Base-by-base conservation (phyloP, 257 asterid genomes). In the Jaltomata sinuosa region DNA sequence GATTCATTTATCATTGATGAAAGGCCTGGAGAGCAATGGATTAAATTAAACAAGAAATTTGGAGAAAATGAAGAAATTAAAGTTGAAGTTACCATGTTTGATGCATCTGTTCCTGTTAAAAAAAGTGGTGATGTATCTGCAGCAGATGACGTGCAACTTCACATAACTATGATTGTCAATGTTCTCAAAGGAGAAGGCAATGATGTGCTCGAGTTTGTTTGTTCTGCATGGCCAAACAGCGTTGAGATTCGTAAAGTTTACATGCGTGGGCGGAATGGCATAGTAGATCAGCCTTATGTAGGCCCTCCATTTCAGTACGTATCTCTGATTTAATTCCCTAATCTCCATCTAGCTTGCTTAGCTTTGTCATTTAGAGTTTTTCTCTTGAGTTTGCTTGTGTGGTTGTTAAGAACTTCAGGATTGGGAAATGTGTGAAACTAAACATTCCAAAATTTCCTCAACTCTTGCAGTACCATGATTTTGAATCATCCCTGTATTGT, bases 11-110 rank as follows among this genome's bases (percentile, higher is more conserved):
- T 52, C 83, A 90, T 95, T 61, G 96, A 94, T 77, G 97, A 90
- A 90, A 85, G 90, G 82, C 89, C 92, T 12, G 98, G 98, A 65
- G 97, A 96, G 88, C 95, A 93, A 86, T 96, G 98, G 98, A 92
- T 94, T 74, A 89, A 86, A 80, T 84, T 96, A 81, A 90, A 74
- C 67, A 89, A 89, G 86, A 95, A 92, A 88, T 93, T 88, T 53
- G 91, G 93, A 76, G 96, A 87, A 55, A 85, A 84, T 54, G 99
- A 96, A 92, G 98, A 94, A 71, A 93, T 96, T 84, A 95, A 91
- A 85, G 85, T 96, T 22, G 99, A 96, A 89, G 98, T 89, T 69
- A 96, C 98, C 53, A 94, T 96, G 98, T 94, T 93, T 65, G 98
- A 95, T 88, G 94, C 91, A 29, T 87, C 93, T 32, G 32, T 92